Evolutionary conservation across 2,329 filamentous ascomycete genomes (phyloP).

Genomic region (Chaetomium sp.): DNA sequence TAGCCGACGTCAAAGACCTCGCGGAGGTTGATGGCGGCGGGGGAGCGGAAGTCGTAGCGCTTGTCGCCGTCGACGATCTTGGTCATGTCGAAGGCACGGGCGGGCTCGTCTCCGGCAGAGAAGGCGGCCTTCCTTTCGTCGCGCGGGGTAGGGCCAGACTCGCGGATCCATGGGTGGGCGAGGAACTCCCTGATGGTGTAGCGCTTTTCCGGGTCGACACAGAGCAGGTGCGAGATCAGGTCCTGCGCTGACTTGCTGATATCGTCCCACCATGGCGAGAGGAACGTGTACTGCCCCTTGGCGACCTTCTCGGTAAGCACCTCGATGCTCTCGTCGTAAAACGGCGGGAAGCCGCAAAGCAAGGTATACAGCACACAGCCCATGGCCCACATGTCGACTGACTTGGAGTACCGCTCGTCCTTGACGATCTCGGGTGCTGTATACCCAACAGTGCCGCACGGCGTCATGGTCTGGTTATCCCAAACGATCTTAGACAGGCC

Average conservation of each 20-base stretch:
- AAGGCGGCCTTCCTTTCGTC: conserved; percentile 59
- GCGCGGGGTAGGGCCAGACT: conserved; percentile 59
- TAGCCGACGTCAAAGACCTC: conserved; percentile 99
- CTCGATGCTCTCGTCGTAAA: conserved; percentile 98
- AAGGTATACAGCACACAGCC: conserved; percentile 97
- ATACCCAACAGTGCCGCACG: conserved; percentile 98
- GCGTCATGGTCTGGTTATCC: conserved; percentile 98
- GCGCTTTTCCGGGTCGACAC: conserved; percentile 91
- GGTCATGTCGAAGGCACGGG: conserved; percentile 60
- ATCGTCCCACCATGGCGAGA: conserved; percentile 99
- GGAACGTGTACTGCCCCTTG: conserved; percentile 92
- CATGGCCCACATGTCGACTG: conserved; percentile 98
- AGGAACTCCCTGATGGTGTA: conserved; percentile 94
- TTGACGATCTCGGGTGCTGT: conserved; percentile 98
- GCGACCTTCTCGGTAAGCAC: conserved; percentile 97
- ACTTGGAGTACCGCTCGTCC: conserved; percentile 97
- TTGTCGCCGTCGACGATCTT: conserved; percentile 61
- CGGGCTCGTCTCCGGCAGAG: conserved; percentile 44
- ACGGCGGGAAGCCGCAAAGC: conserved; percentile 95
- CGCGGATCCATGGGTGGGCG: conserved; percentile 88
- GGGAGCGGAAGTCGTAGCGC: conserved; percentile 90
- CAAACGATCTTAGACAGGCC: conserved; percentile 97
- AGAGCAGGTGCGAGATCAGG: conserved; percentile 87
- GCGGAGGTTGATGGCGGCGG: conserved; percentile 89
- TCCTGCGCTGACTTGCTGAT: conserved; percentile 95